Evolutionary conservation across 805 yeast species (phyloP), one percentile per base, ranked within the genome.

Genomic region (Priceomyces melissophilus): DNA sequence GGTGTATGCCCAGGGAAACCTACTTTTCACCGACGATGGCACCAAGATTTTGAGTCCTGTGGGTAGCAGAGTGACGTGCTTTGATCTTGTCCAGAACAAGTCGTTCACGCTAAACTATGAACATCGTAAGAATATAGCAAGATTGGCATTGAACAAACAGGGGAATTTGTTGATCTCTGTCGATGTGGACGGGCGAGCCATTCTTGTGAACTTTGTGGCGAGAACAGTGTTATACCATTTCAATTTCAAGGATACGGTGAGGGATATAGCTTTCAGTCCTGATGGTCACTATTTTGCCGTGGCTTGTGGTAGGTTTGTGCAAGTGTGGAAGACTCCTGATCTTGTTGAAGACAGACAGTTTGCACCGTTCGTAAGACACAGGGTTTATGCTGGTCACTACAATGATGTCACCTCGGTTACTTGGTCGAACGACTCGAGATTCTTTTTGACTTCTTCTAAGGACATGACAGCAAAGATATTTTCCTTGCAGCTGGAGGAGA

Each of bases 381-480:
- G 96, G 55, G 78, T 86, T 6, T 89, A 89, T 54, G 88, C 96
- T 1, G 99, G 99, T 28, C 99, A 93, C 67, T 89, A 81, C 58
- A 82, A 81, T 38, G 95, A 87, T 52, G 79, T 93, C 16, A 73
- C 78, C 1, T 79, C 89, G 2, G 61, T 93, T 9, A 73, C 87
- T 2, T 93, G 98, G 98, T 87, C 97, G 1, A 73, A 72, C 23
- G 99, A 93, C 62, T 86, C 96, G 3, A 75, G 96, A 51, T 93
- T 89, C 57, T 76, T 93, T 52, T 69, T 93, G 32, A 79, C 96
- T 2, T 76, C 96, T 2, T 84, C 96, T 15, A 87, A 87, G 57
- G 99, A 93, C 66, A 73, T 93, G 75, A 86, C 97, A 0, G 81
- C 95, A 1, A 78, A 90, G 50, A 75, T 93, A 6, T 91, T 82